Evolutionary conservation across 2,329 filamentous ascomycete species (phyloP).

Genomic region (Rutstroemia sp.): DNA sequence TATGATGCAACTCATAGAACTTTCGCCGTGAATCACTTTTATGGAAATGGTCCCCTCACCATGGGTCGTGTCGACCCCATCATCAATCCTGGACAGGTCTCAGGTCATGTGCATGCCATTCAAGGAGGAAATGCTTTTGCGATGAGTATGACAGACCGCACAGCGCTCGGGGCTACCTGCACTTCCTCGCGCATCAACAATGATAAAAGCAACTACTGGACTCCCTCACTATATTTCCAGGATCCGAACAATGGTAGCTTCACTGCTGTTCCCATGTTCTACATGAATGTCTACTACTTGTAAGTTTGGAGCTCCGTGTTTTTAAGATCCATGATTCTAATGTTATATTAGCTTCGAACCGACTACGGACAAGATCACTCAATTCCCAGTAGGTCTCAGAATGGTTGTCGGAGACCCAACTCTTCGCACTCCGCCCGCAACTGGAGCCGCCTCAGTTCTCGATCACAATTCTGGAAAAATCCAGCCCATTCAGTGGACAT

Average conservation of each 20-base stretch:
- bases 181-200: slow-evolving; percentile 74
- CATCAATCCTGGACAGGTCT: slow-evolving; percentile 51
- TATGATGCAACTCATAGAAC: slow-evolving; percentile 34
- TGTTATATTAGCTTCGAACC: slow-evolving; percentile 44
- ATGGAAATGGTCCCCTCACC: slow-evolving; percentile 54
- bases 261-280: slow-evolving; percentile 50
- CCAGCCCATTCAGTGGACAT: slow-evolving; percentile 52
- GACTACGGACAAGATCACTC: slow-evolving; percentile 56
- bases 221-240: slow-evolving; percentile 70
- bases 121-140: slow-evolving; percentile 53
- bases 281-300: slow-evolving; percentile 74
- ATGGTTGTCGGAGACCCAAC: slow-evolving; percentile 71
- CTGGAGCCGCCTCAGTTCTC: slow-evolving; percentile 42
- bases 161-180: slow-evolving; percentile 54
- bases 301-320: slow-evolving; percentile 29
- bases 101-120: slow-evolving; percentile 65
- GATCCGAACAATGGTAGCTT: slow-evolving; percentile 53
- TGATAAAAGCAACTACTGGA: slow-evolving; percentile 88
- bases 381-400: slow-evolving; percentile 70
- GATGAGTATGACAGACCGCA: slow-evolving; percentile 52
- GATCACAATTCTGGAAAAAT: slow-evolving; percentile 45
- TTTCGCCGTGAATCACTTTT: slow-evolving; percentile 65
- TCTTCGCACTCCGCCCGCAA: slow-evolving; percentile 54
- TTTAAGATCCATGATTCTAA: slow-evolving; percentile 18
- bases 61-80: slow-evolving; percentile 70